Conservation (phyloP, 192 early-diverging fungal species). For the Linnemannia zychae region DNA sequence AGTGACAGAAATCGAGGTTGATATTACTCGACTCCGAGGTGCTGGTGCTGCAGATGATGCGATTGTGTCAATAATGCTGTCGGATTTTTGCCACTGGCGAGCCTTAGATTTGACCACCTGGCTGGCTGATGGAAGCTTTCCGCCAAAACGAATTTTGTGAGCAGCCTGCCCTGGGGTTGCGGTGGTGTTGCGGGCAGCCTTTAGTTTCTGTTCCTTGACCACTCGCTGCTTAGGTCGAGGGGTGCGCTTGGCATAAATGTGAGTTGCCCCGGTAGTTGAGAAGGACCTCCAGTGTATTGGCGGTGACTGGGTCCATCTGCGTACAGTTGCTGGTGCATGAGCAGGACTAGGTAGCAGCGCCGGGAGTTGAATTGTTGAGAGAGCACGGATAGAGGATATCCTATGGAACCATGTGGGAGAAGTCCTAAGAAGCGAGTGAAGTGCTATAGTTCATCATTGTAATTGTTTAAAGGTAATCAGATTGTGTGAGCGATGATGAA, state of each 20-base stretch:
- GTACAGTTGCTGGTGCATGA: background rate
- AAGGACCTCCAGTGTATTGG: background rate
- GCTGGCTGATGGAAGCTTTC: constrained; percentile 15
- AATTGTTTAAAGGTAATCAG: background rate
- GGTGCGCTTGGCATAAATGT: constrained; percentile 30
- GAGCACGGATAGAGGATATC: background rate
- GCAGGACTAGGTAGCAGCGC: background rate
- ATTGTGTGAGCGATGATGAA: background rate
- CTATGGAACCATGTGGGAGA: background rate
- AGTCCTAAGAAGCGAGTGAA: constrained; percentile 15
- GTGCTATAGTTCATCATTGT: constrained; percentile 12
- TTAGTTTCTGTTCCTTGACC: constrained; percentile 45
- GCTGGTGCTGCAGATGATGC: background rate
- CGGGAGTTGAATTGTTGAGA: background rate
- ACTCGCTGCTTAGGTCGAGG: constrained; percentile 47
- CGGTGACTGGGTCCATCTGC: background rate
- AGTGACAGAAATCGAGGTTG: constrained; percentile 45
- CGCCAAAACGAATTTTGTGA: background rate
- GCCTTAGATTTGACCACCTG: constrained; percentile 21
- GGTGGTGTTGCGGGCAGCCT: background rate
- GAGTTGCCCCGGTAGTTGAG: constrained; percentile 21
- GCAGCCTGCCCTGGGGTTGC: background rate
- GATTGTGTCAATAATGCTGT: background rate
- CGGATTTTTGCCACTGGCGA: constrained; percentile 30
- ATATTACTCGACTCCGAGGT: constrained; percentile 17